A percentile compares a stretch with the other conserved stretches of the same genome.
Conservation (phyloP, 495 filamentous ascomycete species). For the Endocarpon pusillum region DNA sequence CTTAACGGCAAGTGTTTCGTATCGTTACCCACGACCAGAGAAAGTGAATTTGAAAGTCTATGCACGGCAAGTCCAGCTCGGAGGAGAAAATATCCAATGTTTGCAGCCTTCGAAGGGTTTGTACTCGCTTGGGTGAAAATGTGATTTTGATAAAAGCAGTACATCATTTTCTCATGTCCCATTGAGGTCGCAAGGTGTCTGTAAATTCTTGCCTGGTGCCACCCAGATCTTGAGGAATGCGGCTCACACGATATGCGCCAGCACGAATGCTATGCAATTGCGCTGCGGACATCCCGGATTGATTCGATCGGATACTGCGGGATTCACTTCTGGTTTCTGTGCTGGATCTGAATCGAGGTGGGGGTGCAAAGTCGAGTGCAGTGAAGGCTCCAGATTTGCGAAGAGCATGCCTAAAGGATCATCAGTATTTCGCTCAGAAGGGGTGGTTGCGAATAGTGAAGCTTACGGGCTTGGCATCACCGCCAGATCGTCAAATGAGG, state of each 20-base stretch:
- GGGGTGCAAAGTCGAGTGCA: slow-evolving; percentile 86
- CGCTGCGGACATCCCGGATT: slow-evolving; percentile 54
- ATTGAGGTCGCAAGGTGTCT: slow-evolving; percentile 55
- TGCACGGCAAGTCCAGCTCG: too few relatives aligned
- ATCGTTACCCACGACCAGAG: too few relatives aligned
- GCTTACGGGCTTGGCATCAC: slow-evolving; percentile 85
- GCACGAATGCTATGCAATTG: slow-evolving; percentile 64
- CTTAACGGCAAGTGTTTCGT: too few relatives aligned
- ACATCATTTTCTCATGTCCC: slow-evolving; percentile 48
- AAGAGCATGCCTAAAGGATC: slow-evolving; percentile 72
- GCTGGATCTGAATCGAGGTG: slow-evolving; percentile 59
- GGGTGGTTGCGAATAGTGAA: slow-evolving; percentile 3
- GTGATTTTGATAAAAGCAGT: slow-evolving; percentile 9
- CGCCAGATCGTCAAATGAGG: slow-evolving; percentile 73
- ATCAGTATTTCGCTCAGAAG: too few relatives aligned
- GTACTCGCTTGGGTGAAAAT: background rate
- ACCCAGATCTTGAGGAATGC: slow-evolving; percentile 66
- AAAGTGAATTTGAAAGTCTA: too few relatives aligned
- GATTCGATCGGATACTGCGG: slow-evolving; percentile 77
- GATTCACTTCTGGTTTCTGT: slow-evolving; percentile 65
- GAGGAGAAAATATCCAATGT: too few relatives aligned
- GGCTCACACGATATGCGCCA: slow-evolving; percentile 81
- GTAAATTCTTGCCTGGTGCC: slow-evolving; percentile 61
- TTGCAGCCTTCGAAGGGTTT: too few relatives aligned
- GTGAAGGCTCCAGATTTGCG: slow-evolving; percentile 85